Percentiles rank a stretch among this genome's conserved stretches.
Evolutionary conservation across 495 filamentous ascomycete species (phyloP).

Genomic region (Daldinia grandis): DNA sequence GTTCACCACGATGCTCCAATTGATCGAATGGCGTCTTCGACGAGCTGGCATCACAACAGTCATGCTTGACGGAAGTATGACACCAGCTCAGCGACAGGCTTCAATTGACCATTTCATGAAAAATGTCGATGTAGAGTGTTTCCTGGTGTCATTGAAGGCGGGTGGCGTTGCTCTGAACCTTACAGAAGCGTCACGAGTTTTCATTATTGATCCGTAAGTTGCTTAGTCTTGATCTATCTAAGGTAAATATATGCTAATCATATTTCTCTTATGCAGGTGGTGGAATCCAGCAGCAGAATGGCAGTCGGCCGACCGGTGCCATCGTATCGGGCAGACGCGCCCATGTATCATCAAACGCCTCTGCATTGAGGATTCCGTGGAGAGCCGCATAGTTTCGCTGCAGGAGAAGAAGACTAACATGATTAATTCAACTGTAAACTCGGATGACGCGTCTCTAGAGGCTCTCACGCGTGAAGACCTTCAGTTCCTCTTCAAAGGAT

Average conservation of each 20-base stretch:
- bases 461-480: slow-evolving; percentile 90
- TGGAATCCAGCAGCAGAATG: slow-evolving; percentile 98
- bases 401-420: slow-evolving; percentile 98
- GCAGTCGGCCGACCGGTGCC: slow-evolving; percentile 95
- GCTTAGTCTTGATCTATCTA: background rate
- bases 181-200: slow-evolving; percentile 91
- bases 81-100: slow-evolving; percentile 86
- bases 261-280: slow-evolving; percentile 64
- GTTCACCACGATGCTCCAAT: slow-evolving; percentile 97
- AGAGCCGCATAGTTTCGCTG: slow-evolving; percentile 89
- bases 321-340: slow-evolving; percentile 93
- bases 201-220: slow-evolving; percentile 92
- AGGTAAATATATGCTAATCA: slow-evolving; percentile 42
- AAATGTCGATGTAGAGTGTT: slow-evolving; percentile 89
- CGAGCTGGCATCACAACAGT: slow-evolving; percentile 96
- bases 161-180: slow-evolving; percentile 95
- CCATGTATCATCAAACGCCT: slow-evolving; percentile 94
- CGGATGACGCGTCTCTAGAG: slow-evolving; percentile 86
- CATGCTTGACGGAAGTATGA: slow-evolving; percentile 97
- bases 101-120: slow-evolving; percentile 95
- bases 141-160: slow-evolving; percentile 93
- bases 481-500: slow-evolving; percentile 89
- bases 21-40: slow-evolving; percentile 95
- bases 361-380: slow-evolving; percentile 94
- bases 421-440: slow-evolving; percentile 95